These are phyloP conservation scores for Selaginella tamariscina DNA, from an alignment of 75 land plant genomes.

Conservation along the genomic window DNA sequence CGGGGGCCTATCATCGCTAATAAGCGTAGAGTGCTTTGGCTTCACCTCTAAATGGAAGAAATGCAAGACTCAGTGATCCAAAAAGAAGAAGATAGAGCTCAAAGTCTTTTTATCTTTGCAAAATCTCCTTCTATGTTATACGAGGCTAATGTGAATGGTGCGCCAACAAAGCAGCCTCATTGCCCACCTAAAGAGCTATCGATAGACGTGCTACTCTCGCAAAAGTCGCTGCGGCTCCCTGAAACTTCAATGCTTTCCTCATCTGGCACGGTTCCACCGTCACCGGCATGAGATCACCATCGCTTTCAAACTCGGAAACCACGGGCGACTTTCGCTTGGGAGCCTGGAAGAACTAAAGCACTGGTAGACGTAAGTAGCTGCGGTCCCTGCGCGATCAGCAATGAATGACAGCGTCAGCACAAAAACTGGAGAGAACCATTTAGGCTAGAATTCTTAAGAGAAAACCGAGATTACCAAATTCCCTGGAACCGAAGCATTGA, in stretches of 20 bases:
- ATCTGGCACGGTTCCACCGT: background rate
- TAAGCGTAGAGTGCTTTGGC: background rate
- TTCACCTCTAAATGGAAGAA: background rate
- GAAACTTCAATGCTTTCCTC: slow-evolving; percentile 1
- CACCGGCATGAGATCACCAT: slow-evolving; percentile 3
- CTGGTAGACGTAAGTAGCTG: slow-evolving; percentile 1
- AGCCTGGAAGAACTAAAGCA: slow-evolving; percentile 1
- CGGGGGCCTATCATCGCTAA: too few relatives aligned
- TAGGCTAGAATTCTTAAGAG: background rate
- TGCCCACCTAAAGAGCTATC: slow-evolving; percentile 1
- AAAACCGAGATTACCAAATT: slow-evolving; percentile 2
- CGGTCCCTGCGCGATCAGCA: slow-evolving; percentile 2
- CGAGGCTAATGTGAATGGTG: slow-evolving; percentile 1
- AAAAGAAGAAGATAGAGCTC: background rate
- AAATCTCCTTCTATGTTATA: slow-evolving; percentile 17
- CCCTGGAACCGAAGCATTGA: slow-evolving; percentile 1
- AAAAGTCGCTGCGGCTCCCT: slow-evolving; percentile 4
- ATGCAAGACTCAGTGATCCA: background rate
- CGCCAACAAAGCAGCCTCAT: slow-evolving; percentile 16
- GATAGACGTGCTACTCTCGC: slow-evolving; percentile 1
- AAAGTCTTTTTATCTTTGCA: background rate
- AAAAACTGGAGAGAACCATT: slow-evolving; percentile 2
- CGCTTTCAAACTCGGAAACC: background rate
- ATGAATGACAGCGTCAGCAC: slow-evolving; percentile 3
- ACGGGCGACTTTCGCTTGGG: slow-evolving; percentile 2